Percentiles rank a stretch among this genome's conserved stretches.
Evolutionary conservation across 1,284 basidiomycete species (phyloP).

Genomic region (Stereum hirsutum): DNA sequence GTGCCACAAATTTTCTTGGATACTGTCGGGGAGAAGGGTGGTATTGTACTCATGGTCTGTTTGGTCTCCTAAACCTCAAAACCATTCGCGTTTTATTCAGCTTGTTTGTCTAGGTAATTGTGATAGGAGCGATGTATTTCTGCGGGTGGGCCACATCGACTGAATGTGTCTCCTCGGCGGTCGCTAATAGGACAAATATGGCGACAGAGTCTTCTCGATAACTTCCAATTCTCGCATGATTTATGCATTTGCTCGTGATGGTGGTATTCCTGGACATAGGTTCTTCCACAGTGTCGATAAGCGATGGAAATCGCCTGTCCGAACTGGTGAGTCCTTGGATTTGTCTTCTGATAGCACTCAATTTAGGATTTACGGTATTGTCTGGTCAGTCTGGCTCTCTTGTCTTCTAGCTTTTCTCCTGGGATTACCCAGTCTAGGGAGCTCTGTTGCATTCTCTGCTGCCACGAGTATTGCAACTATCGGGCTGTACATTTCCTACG

Average conservation of each 20-base stretch:
- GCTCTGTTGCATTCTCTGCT: conserved; percentile 62
- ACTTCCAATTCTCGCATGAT: conserved; percentile 76
- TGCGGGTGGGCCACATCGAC: conserved; percentile 46
- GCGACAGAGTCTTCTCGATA: conserved; percentile 53
- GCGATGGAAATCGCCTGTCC: conserved; percentile 51
- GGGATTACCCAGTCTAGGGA: conserved; percentile 62
- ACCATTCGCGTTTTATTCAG: neutral
- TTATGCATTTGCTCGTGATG: conserved; percentile 67
- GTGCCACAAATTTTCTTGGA: conserved; percentile 72
- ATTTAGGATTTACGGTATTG: no score
- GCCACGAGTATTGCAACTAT: conserved; percentile 73
- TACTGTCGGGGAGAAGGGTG: conserved; percentile 60
- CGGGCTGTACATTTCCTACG: conserved; percentile 69
- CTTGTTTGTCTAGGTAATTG: conserved; percentile 34
- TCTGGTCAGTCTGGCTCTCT: conserved; percentile 57
- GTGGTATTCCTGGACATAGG: conserved; percentile 55
- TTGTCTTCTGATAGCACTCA: neutral
- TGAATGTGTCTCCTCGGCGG: no score
- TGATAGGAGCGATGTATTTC: conserved; percentile 65
- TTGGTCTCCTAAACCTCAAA: neutral
- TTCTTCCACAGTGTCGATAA: conserved; percentile 60
- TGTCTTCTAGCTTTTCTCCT: conserved; percentile 70
- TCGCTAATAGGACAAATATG: neutral
- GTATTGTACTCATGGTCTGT: conserved; percentile 60
- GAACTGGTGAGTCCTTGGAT: conserved; percentile 39